Conservation (phyloP, 2,329 filamentous ascomycete species). For the Phyllosticta citribraziliensis region DNA sequence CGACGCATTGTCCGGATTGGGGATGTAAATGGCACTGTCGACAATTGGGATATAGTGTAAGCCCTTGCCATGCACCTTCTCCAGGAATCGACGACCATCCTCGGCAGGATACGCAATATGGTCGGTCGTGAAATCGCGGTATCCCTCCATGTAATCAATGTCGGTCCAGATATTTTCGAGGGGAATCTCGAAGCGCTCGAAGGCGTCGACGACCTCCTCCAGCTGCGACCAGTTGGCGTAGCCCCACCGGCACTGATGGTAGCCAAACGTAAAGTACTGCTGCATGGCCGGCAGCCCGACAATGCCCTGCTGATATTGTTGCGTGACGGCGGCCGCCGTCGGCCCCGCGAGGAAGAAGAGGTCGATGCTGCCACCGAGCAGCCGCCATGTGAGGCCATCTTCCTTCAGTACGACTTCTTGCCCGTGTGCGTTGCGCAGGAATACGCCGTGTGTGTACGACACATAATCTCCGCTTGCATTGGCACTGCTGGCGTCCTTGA, state of each 20-base stretch:
- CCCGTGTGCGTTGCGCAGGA: constrained; percentile 65
- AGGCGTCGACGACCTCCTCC: constrained; percentile 46
- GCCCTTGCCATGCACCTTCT: constrained; percentile 41
- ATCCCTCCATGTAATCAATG: constrained; percentile 47
- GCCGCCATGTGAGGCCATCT: constrained; percentile 60
- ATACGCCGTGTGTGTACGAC: constrained; percentile 67
- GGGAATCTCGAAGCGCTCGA: constrained; percentile 46
- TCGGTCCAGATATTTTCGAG: constrained; percentile 39
- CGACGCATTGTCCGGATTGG: constrained; percentile 57
- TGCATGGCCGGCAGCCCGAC: constrained; percentile 67
- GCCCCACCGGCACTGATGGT: constrained; percentile 76
- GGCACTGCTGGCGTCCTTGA: constrained; percentile 33
- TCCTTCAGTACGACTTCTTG: constrained; percentile 61
- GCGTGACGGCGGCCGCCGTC: constrained; percentile 56
- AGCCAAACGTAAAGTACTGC: constrained; percentile 73
- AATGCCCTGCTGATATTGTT: constrained; percentile 57
- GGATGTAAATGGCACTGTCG: constrained; percentile 58
- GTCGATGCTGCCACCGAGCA: constrained; percentile 67
- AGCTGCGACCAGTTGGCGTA: constrained; percentile 64
- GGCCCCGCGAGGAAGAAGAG: constrained; percentile 72
- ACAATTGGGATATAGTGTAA: constrained; percentile 54
- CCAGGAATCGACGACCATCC: constrained; percentile 43
- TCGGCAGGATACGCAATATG: constrained; percentile 40
- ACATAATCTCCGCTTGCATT: constrained; percentile 42
- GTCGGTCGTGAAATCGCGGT: constrained; percentile 51